A percentile compares a stretch with the other conserved stretches of the same genome.
Conservation (phyloP, 345 rosid species). For the Anacardium occidentale region DNA sequence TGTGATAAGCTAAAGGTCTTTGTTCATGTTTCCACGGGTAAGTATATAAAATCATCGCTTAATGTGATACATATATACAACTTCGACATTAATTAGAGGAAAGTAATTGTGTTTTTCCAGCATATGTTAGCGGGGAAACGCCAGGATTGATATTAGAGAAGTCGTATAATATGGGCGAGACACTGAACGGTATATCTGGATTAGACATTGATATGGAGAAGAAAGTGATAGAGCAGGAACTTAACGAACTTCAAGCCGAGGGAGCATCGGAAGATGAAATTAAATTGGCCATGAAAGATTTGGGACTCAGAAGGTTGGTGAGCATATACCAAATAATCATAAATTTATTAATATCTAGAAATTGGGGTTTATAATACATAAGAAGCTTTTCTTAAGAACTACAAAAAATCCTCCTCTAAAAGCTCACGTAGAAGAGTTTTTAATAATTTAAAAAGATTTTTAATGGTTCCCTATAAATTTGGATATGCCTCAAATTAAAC, state of each 20-base stretch:
- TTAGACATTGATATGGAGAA: slow-evolving; percentile 53
- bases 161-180: slow-evolving; percentile 47
- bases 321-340: too few species aligned
- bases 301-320: slow-evolving; percentile 54
- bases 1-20: slow-evolving; percentile 40
- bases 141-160: slow-evolving; percentile 49
- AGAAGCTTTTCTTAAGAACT: too few species aligned
- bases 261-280: slow-evolving; percentile 41
- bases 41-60: background rate
- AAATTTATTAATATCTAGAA: background rate
- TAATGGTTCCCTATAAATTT: too few species aligned
- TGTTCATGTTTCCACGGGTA: slow-evolving; percentile 68
- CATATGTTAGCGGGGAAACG: slow-evolving; percentile 62
- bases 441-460: too few species aligned
- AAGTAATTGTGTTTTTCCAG: slow-evolving; percentile 25
- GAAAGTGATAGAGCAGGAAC: slow-evolving; percentile 40
- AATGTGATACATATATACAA: background rate
- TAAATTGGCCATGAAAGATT: slow-evolving; percentile 50
- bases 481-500: too few species aligned
- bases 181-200: slow-evolving; percentile 47
- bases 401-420: too few species aligned
- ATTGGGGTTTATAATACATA: too few species aligned
- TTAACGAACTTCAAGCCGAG: slow-evolving; percentile 40
- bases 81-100: too few species aligned
- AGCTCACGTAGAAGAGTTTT: too few species aligned